Evolutionary conservation across 208 protist genomes (phyloP).

Genomic region (Crithidia acanthocephali): DNA sequence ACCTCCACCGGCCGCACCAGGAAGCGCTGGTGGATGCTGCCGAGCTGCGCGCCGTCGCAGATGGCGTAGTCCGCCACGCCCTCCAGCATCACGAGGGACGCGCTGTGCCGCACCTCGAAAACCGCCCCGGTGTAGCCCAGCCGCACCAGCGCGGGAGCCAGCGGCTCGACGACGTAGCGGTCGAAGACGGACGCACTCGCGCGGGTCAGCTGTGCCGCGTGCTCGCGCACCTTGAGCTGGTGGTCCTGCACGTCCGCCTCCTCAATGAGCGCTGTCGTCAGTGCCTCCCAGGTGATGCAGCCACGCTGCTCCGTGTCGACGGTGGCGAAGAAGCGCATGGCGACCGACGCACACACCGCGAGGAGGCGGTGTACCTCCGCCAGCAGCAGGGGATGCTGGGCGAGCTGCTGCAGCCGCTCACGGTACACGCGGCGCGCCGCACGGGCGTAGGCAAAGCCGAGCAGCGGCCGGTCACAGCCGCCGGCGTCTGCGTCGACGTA

Average conservation of each 20-base stretch:
- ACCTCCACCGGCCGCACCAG: conserved; percentile 53
- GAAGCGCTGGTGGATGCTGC: conserved; percentile 62
- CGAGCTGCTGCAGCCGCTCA: conserved; percentile 37
- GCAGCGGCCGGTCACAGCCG: conserved; percentile 3
- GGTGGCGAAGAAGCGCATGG: conserved; percentile 55
- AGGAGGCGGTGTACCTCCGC: conserved; percentile 39
- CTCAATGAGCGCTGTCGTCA: conserved; percentile 78
- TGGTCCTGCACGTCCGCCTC: conserved; percentile 66
- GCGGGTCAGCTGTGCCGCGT: conserved; percentile 45
- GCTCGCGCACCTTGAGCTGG: conserved; percentile 52
- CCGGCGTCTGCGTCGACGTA: neutral
- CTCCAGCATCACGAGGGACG: conserved; percentile 63
- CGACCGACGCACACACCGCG: conserved; percentile 46
- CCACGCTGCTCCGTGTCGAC: conserved; percentile 74
- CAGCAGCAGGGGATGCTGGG: conserved; percentile 28
- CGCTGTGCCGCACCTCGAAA: conserved; percentile 59
- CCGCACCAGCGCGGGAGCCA: conserved; percentile 50
- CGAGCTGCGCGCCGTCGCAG: conserved; percentile 60
- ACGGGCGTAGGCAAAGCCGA: conserved; percentile 25
- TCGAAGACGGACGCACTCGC: conserved; percentile 73
- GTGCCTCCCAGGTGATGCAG: conserved; percentile 59
- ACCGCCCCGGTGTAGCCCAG: conserved; percentile 65
- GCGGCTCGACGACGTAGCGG: conserved; percentile 66
- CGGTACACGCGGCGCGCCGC: conserved; percentile 33
- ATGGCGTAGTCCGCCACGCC: conserved; percentile 69